These are phyloP conservation scores for Plasmodium malariae DNA, from an alignment of 169 alveolate species.

Conservation along the genomic window DNA sequence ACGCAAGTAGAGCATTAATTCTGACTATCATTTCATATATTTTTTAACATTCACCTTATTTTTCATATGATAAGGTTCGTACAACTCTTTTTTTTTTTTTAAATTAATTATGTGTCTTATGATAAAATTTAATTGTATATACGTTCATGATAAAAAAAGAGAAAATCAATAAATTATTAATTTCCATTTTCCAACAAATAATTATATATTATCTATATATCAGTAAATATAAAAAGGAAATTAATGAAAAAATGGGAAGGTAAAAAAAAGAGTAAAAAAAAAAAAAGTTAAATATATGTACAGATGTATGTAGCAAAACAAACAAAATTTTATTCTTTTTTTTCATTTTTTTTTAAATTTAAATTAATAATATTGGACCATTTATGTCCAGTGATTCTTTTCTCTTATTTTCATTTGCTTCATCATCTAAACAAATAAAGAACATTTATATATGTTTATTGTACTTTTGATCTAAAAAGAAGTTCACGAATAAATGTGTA, in stretches of 20 bases:
- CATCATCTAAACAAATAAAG: not conserved
- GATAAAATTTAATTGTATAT: not conserved
- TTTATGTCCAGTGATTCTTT: constrained; percentile 19
- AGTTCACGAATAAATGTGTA: not conserved
- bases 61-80: not conserved
- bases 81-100: not conserved
- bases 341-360: constrained; percentile 2
- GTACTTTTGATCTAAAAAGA: not conserved
- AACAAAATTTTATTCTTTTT: not conserved
- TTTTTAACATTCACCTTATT: not conserved
- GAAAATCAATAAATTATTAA: not conserved
- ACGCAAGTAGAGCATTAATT: too few species aligned
- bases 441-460: not conserved
- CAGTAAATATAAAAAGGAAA: not conserved
- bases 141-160: not conserved
- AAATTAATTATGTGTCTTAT: constrained; percentile 4
- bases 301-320: not conserved
- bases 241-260: not conserved
- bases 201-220: too few species aligned
- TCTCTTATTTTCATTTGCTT: constrained; percentile 7
- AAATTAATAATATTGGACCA: constrained; percentile 66
- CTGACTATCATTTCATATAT: too few species aligned
- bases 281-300: not conserved
- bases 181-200: constrained; percentile 2
- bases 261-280: constrained; percentile 10